Percentiles rank a stretch among this genome's conserved stretches.
These are phyloP conservation scores for Solanum hybrid DNA, from an alignment of 305 asterid species.

Conservation along the genomic window DNA sequence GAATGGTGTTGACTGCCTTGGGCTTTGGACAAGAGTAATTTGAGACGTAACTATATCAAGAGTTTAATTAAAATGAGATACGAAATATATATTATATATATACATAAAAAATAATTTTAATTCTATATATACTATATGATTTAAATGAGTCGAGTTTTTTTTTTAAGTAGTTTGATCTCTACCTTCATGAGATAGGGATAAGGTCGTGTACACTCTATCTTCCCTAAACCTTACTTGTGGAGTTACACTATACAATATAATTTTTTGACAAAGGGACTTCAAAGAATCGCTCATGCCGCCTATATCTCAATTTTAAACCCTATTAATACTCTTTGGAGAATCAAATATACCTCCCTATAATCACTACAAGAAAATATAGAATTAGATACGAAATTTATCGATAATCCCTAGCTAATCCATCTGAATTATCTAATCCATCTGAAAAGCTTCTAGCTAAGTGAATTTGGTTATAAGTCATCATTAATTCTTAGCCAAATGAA, in stretches of 20 bases:
- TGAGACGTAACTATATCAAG: background rate
- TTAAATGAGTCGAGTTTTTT: too few species aligned
- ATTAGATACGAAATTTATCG: too few species aligned
- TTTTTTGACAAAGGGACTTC: too few species aligned
- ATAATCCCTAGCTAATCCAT: background rate
- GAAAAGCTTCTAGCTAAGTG: background rate
- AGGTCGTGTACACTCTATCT: background rate
- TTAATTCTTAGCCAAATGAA: background rate
- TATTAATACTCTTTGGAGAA: background rate
- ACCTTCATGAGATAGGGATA: background rate
- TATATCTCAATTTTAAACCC: background rate
- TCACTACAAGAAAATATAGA: background rate
- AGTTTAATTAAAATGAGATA: background rate
- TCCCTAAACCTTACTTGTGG: rapidly evolving
- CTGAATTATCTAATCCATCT: background rate
- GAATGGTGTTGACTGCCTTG: background rate
- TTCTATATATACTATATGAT: too few species aligned
- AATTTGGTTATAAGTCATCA: too few species aligned
- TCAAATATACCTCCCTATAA: background rate
- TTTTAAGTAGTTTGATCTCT: background rate
- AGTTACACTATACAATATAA: background rate
- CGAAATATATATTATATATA: background rate
- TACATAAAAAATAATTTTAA: background rate
- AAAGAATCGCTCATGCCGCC: background rate
- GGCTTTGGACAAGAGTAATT: background rate